A percentile compares a stretch with the other conserved stretches of the same genome.
Evolutionary conservation across 2,329 filamentous ascomycete genomes (phyloP).

Genomic region (Nakataea oryzae): DNA sequence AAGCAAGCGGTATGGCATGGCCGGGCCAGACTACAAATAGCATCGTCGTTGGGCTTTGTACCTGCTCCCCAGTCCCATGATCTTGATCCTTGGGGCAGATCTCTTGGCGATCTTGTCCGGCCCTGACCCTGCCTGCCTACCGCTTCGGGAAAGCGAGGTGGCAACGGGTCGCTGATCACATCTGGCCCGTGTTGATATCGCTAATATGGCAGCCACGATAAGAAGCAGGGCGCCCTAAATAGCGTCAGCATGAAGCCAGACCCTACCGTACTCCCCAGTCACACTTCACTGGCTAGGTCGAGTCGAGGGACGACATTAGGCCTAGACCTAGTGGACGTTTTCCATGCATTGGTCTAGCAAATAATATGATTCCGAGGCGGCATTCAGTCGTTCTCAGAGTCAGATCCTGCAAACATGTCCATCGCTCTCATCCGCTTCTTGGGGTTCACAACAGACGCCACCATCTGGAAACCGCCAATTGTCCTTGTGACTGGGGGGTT

Average conservation of each 20-base stretch:
- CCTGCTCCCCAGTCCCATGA: too few species aligned
- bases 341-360: background rate
- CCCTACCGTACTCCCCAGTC: background rate
- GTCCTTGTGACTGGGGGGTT: background rate
- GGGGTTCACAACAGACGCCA: slow-evolving; percentile 16
- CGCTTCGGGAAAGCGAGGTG: background rate
- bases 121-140: background rate
- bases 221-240: background rate
- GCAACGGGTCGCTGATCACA: background rate
- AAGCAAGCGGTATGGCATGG: too few species aligned
- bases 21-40: too few species aligned
- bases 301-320: too few species aligned
- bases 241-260: background rate
- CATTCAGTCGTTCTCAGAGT: slow-evolving; percentile 22
- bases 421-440: slow-evolving; percentile 63
- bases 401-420: slow-evolving; percentile 81
- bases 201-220: too few species aligned
- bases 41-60: too few species aligned
- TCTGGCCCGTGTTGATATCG: background rate
- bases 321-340: background rate
- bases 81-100: background rate
- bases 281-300: too few species aligned
- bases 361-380: background rate
- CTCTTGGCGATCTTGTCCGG: slow-evolving; percentile 10
- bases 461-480: slow-evolving; percentile 16